Evolutionary conservation across 1,284 basidiomycete genomes (phyloP).

Genomic region (Sanghuangporus baumii): DNA sequence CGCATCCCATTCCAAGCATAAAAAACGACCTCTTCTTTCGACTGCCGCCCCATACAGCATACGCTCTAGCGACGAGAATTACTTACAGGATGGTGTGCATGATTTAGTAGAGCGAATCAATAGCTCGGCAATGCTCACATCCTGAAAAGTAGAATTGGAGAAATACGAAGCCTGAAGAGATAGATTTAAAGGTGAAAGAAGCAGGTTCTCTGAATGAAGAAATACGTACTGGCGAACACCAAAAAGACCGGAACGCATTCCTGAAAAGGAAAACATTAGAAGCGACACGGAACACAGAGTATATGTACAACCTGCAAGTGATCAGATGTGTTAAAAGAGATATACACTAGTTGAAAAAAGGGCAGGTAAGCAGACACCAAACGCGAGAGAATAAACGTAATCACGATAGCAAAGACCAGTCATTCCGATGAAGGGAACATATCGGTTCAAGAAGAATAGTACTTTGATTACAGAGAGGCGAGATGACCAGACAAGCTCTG

Average conservation of each 20-base stretch:
- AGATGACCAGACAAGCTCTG: slow-evolving; percentile 7
- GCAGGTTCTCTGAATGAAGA: not conserved
- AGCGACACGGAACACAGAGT: not conserved
- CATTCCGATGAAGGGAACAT: slow-evolving; percentile 1
- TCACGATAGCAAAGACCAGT: not conserved
- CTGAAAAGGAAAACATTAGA: not conserved
- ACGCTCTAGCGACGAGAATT: slow-evolving; percentile 2
- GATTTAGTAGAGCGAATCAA: not conserved
- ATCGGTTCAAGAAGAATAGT: slow-evolving; percentile 9
- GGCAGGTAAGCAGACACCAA: not conserved
- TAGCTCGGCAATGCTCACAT: not conserved
- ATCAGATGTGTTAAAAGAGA: not conserved
- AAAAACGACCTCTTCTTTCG: not conserved
- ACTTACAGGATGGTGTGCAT: not conserved
- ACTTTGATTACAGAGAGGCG: slow-evolving; percentile 2
- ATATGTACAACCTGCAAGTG: not conserved
- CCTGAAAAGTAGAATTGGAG: not conserved
- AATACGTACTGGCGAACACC: not conserved
- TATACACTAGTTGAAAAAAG: not conserved
- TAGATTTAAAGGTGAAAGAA: not conserved
- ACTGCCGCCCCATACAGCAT: slow-evolving; percentile 7
- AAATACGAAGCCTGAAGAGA: not conserved
- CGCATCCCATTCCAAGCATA: not conserved
- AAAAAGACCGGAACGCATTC: not conserved
- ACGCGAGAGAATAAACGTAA: not conserved